A percentile compares a stretch with the other conserved stretches of the same genome.
Evolutionary conservation across 1,139 yeast genomes (phyloP).

Genomic region (Eremothecium cymbalariae): DNA sequence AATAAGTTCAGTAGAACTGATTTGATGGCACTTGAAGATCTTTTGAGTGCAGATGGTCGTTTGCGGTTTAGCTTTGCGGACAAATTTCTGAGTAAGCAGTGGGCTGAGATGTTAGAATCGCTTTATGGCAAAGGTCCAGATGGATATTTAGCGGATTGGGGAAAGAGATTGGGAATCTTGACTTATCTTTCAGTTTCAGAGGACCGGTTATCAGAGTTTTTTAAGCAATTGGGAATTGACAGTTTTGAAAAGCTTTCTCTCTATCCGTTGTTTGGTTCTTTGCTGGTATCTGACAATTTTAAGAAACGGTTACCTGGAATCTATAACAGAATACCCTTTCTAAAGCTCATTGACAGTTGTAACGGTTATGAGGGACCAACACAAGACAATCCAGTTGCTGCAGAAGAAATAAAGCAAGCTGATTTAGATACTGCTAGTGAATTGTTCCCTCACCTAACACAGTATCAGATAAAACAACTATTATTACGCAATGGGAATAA

Average conservation of each 20-base stretch:
- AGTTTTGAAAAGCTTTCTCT: conserved; percentile 37
- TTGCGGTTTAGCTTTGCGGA: conserved; percentile 40
- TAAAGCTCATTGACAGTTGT: conserved; percentile 14
- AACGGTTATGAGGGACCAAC: conserved; percentile 5
- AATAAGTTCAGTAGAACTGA: conserved; percentile 41
- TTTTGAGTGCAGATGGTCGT: conserved; percentile 34
- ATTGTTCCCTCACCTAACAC: conserved; percentile 50
- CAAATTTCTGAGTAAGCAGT: conserved; percentile 42
- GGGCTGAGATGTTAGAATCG: conserved; percentile 53
- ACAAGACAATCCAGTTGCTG: background rate
- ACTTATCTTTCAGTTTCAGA: conserved; percentile 46
- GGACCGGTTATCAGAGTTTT: conserved; percentile 37
- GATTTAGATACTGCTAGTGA: conserved; percentile 42
- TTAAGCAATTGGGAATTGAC: conserved; percentile 41
- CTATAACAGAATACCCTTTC: conserved; percentile 24
- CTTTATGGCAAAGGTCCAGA: conserved; percentile 46
- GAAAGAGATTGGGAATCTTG: conserved; percentile 45
- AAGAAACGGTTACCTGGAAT: conserved; percentile 37
- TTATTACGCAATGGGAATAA: conserved; percentile 42
- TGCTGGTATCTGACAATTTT: conserved; percentile 46
- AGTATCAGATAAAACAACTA: conserved; percentile 39
- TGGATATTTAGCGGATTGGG: conserved; percentile 41
- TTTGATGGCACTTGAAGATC: conserved; percentile 37
- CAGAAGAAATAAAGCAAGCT: too few relatives aligned
- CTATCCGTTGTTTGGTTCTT: conserved; percentile 48